Conservation (phyloP, 176 grass and related monocot species). For the Canna indica region DNA sequence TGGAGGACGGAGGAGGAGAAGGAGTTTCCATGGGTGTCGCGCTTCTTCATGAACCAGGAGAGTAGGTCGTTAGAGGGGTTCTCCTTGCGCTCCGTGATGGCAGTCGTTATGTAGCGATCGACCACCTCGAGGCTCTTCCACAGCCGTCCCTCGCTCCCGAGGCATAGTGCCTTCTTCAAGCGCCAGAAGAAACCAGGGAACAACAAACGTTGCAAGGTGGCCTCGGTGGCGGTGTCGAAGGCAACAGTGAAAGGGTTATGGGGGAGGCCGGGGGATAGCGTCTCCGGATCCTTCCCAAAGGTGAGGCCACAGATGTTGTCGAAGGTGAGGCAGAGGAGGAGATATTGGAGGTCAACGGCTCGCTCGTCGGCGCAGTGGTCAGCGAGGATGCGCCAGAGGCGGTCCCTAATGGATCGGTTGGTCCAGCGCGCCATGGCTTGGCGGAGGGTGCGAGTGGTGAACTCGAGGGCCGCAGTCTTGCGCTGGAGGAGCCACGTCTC, state of each 20-base stretch:
- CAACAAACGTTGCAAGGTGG: constrained; percentile 69
- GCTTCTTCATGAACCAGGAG: constrained; percentile 88
- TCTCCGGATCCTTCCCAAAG: constrained; percentile 92
- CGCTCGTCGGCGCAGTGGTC: no score
- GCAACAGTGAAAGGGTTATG: constrained; percentile 72
- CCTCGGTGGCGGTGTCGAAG: constrained; percentile 72
- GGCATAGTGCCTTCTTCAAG: constrained; percentile 65
- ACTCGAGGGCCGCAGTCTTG: no score
- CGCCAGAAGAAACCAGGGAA: constrained; percentile 83
- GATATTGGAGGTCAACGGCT: constrained; percentile 75
- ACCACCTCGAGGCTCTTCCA: no score
- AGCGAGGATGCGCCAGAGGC: no score
- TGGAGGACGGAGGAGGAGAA: constrained; percentile 74
- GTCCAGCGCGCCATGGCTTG: no score
- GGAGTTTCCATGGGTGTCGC: constrained; percentile 46
- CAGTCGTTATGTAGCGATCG: no score
- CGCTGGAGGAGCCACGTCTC: no score
- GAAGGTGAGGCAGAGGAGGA: constrained; percentile 80
- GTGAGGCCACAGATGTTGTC: constrained; percentile 95
- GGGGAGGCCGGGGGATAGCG: no score
- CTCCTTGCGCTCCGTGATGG: no score
- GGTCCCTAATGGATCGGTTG: no score
- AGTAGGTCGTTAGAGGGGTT: constrained; percentile 82
- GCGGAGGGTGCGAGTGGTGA: no score
- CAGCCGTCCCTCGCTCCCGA: no score